Percentiles rank a stretch among this genome's conserved stretches.
phyloP scores from a whole-genome alignment of 495 filamentous ascomycete species.

The Penicillium cataractarum region DNA sequence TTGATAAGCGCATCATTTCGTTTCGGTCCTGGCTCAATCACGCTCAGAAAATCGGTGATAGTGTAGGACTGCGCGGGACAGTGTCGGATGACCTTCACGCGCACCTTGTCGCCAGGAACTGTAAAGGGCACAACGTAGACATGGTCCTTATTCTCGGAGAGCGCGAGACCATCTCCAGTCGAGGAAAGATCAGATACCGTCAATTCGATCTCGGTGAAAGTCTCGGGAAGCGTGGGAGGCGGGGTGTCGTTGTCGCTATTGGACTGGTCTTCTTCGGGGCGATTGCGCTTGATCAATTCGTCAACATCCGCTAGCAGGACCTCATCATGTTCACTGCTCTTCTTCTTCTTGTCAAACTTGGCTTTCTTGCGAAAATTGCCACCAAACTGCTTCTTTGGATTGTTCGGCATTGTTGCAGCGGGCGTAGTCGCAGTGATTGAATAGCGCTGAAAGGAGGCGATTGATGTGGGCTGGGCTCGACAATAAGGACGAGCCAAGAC shows the following conservation, averaged over 20 bases:
- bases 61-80: constrained; percentile 62
- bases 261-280: constrained; percentile 35
- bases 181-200: constrained; percentile 77
- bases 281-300: constrained; percentile 59
- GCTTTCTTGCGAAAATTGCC: constrained; percentile 60
- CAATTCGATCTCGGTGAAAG: constrained; percentile 77
- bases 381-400: constrained; percentile 32
- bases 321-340: constrained; percentile 60
- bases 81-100: constrained; percentile 77
- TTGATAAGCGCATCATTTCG: constrained; percentile 75
- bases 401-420: constrained; percentile 35
- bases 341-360: constrained; percentile 43
- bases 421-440: constrained; percentile 25
- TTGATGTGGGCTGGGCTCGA: constrained; percentile 11
- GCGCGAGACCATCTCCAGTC: constrained; percentile 85
- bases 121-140: constrained; percentile 91
- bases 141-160: constrained; percentile 63
- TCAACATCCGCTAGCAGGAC: constrained; percentile 73
- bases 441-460: constrained; percentile 14
- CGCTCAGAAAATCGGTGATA: constrained; percentile 77
- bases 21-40: constrained; percentile 70
- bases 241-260: constrained; percentile 26
- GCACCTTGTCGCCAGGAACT: constrained; percentile 79
- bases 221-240: constrained; percentile 58
- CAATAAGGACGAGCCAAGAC: neutral